A percentile compares a stretch with the other conserved stretches of the same genome.
These are phyloP conservation scores for Fusarium illudens DNA, from an alignment of 2,329 filamentous ascomycete species.

Conservation along the genomic window DNA sequence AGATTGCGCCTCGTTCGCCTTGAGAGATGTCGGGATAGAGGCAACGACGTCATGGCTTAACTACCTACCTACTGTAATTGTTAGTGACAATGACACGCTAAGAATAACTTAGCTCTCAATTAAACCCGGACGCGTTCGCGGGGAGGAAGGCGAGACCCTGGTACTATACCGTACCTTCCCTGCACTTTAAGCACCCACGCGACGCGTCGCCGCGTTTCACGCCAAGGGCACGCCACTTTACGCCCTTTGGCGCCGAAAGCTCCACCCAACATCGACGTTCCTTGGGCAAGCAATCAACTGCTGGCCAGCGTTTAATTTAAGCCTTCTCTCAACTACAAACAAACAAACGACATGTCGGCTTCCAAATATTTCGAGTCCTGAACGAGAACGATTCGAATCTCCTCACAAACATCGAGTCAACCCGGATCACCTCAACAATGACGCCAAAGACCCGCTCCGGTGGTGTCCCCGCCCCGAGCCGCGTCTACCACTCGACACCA, in stretches of 20 bases:
- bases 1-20: too few relatives aligned
- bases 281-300: constrained; percentile 12
- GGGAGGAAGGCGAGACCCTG: neutral
- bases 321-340: neutral
- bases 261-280: constrained; percentile 33
- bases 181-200: constrained; percentile 27
- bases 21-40: too few relatives aligned
- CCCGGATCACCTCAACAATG: constrained; percentile 39
- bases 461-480: constrained; percentile 47
- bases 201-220: constrained; percentile 31
- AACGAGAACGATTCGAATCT: neutral
- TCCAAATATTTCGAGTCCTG: neutral
- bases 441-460: constrained; percentile 51
- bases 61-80: too few relatives aligned
- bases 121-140: neutral
- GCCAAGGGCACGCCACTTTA: constrained; percentile 30
- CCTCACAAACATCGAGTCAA: neutral
- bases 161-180: too few relatives aligned
- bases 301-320: neutral
- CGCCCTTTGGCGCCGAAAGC: constrained; percentile 15
- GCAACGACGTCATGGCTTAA: neutral
- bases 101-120: neutral
- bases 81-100: neutral
- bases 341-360: constrained; percentile 12
- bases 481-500: constrained; percentile 51